Evolutionary conservation across 108 stramenopile genomes (phyloP).

Genomic region (Fistulifera pelliculosa): DNA sequence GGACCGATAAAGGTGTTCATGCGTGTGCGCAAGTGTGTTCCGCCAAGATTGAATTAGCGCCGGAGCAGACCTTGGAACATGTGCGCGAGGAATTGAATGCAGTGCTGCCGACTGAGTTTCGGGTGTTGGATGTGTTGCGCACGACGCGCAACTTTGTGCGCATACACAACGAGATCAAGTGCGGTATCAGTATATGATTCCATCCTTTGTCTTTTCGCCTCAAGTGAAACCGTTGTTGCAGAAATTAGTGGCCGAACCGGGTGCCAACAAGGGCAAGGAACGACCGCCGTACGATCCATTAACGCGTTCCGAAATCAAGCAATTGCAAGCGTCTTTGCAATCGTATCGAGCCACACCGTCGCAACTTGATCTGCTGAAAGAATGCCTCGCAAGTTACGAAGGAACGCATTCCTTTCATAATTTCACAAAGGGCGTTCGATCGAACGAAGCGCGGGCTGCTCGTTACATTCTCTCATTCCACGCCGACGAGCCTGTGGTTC

Average conservation of each 20-base stretch:
- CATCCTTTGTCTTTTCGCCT: conserved; percentile 66
- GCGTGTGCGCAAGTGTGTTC: conserved; percentile 90
- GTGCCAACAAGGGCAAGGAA: conserved; percentile 3
- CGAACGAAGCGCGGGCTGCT: conserved; percentile 46
- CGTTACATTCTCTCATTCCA: conserved; percentile 75
- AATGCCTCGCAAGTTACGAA: conserved; percentile 55
- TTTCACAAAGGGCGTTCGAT: conserved; percentile 75
- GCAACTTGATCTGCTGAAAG: conserved; percentile 37
- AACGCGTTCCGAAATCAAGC: conserved; percentile 25
- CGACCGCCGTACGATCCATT: conserved; percentile 25
- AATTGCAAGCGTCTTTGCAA: conserved; percentile 23
- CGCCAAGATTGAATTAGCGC: conserved; percentile 59
- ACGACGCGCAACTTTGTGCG: conserved; percentile 78
- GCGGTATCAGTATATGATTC: conserved; percentile 97
- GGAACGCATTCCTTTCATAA: conserved; percentile 89
- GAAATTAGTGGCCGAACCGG: not conserved
- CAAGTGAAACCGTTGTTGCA: conserved; percentile 11
- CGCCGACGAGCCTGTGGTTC: conserved; percentile 58
- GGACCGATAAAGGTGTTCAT: conserved; percentile 95
- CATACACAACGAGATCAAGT: conserved; percentile 84
- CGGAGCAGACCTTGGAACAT: conserved; percentile 33
- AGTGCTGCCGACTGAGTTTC: conserved; percentile 79
- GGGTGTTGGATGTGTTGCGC: conserved; percentile 72
- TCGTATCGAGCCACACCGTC: conserved; percentile 50
- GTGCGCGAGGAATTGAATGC: conserved; percentile 62